Conservation (phyloP, 768 basidiomycete species). For the Russula earlei region DNA sequence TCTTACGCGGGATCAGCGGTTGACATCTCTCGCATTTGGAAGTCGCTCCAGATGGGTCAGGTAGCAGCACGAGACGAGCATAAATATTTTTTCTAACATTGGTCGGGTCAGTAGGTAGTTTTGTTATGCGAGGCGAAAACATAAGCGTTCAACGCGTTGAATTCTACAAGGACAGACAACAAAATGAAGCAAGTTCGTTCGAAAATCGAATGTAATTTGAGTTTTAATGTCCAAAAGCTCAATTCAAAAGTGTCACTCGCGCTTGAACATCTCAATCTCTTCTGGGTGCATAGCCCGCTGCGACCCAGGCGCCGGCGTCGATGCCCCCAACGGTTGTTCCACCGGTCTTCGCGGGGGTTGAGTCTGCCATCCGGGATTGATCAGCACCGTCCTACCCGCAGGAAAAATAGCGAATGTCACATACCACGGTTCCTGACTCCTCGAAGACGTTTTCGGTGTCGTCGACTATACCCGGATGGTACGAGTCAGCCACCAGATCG, state of each 20-base stretch:
- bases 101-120: constrained; percentile 5
- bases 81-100: not conserved
- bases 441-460: constrained; percentile 38
- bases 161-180: not conserved
- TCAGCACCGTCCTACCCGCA: constrained; percentile 9
- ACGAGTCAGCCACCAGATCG: not conserved
- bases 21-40: not conserved
- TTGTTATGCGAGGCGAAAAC: constrained; percentile 3
- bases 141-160: not conserved
- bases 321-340: not conserved
- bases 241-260: constrained; percentile 4
- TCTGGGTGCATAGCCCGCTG: constrained; percentile 16
- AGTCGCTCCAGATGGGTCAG: not conserved
- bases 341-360: constrained; percentile 15
- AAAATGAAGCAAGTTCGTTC: not conserved
- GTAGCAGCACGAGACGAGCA: too few species aligned
- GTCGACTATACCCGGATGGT: constrained; percentile 28
- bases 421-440: constrained; percentile 25
- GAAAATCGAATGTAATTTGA: too few species aligned
- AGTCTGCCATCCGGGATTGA: constrained; percentile 10
- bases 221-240: too few species aligned
- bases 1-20: not conserved
- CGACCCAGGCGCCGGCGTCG: constrained; percentile 2
- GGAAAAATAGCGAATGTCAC: not conserved
- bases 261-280: constrained; percentile 24